phyloP scores from a whole-genome alignment of 1,139 yeast genomes.

The Nakaseomyces glabratus region DNA sequence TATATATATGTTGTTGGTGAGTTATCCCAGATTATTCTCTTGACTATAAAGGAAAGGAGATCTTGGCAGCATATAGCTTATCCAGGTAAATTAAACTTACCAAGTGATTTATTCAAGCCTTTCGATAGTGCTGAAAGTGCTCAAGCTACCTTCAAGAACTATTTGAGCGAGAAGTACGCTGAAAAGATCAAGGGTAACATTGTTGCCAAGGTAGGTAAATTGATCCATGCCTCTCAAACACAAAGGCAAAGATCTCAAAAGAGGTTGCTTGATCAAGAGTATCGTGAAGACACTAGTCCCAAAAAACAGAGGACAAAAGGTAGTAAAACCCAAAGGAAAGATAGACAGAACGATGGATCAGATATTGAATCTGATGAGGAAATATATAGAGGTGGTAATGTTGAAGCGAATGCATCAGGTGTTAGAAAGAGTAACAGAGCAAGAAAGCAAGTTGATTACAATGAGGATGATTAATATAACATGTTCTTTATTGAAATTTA shows the following conservation, averaged over 20 bases:
- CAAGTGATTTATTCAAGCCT: slow-evolving; percentile 55
- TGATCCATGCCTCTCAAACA: slow-evolving; percentile 25
- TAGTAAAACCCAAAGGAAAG: not conserved
- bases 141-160: slow-evolving; percentile 28
- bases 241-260: slow-evolving; percentile 27
- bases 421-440: slow-evolving; percentile 40
- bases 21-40: slow-evolving; percentile 56
- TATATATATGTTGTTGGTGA: slow-evolving; percentile 55
- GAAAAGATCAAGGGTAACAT: slow-evolving; percentile 22
- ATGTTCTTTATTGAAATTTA: too few species aligned
- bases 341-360: not conserved
- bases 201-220: slow-evolving; percentile 22
- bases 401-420: slow-evolving; percentile 19
- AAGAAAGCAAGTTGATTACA: slow-evolving; percentile 36
- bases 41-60: slow-evolving; percentile 47
- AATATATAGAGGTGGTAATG: not conserved
- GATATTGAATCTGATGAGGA: slow-evolving; percentile 6
- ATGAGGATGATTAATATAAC: slow-evolving; percentile 29
- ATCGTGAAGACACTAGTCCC: slow-evolving; percentile 10
- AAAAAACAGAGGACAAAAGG: slow-evolving; percentile 3
- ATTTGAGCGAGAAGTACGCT: slow-evolving; percentile 18
- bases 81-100: slow-evolving; percentile 68
- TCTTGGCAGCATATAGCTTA: slow-evolving; percentile 70
- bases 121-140: slow-evolving; percentile 37
- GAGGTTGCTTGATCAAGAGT: slow-evolving; percentile 25